Conservation (phyloP, 768 basidiomycete genomes). For the Suillus luteus region DNA sequence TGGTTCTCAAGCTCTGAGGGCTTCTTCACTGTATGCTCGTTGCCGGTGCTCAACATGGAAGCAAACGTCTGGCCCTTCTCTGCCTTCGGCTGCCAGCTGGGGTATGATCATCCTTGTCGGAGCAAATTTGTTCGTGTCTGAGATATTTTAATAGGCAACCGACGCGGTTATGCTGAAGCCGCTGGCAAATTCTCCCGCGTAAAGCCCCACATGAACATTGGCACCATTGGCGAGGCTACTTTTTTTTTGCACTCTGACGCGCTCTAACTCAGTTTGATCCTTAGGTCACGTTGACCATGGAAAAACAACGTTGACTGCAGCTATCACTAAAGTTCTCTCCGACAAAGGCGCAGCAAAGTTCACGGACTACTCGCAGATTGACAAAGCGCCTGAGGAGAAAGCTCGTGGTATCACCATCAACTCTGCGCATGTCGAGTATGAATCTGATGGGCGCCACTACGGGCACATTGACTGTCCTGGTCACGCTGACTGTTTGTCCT, state of each 20-base stretch:
- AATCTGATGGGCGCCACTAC: conserved; percentile 87
- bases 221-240: conserved; percentile 71
- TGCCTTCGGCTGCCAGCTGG: conserved; percentile 11
- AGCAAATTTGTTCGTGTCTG: conserved; percentile 14
- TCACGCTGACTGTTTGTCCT: conserved; percentile 83
- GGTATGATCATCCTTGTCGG: conserved; percentile 31
- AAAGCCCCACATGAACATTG: conserved; percentile 95
- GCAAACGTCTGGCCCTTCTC: conserved; percentile 8
- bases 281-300: conserved; percentile 96
- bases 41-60: conserved; percentile 19
- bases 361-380: conserved; percentile 95
- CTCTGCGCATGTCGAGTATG: conserved; percentile 98
- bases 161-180: conserved; percentile 75
- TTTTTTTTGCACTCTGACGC: conserved; percentile 15
- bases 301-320: conserved; percentile 95
- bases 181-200: conserved; percentile 60
- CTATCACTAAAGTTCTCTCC: conserved; percentile 92
- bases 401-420: conserved; percentile 99
- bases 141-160: conserved; percentile 6
- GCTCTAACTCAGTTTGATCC: conserved; percentile 16
- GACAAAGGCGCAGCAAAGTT: conserved; percentile 74
- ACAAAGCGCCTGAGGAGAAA: conserved; percentile 99
- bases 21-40: conserved; percentile 18
- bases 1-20: conserved; percentile 8
- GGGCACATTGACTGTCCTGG: conserved; percentile 98